Percentiles rank a stretch among this genome's conserved stretches.
phyloP scores from a whole-genome alignment of 2,329 filamentous ascomycete genomes.

The Paracorniculantispora psalliotae region DNA sequence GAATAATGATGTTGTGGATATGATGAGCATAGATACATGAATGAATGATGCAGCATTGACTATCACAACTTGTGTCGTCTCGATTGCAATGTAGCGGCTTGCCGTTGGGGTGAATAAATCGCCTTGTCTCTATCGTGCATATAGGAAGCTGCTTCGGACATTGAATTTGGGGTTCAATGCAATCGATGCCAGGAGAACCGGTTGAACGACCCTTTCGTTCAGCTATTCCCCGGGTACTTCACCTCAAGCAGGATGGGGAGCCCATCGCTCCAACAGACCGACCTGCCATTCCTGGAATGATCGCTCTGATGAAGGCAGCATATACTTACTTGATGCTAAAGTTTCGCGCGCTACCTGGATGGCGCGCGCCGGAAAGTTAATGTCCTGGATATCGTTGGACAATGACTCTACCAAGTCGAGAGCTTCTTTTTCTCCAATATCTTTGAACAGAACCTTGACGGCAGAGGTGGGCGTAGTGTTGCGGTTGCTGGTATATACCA shows the following conservation, averaged over 20 bases:
- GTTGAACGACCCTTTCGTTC: too few species aligned
- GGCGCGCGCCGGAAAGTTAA: slow-evolving; percentile 47
- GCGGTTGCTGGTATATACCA: slow-evolving; percentile 41
- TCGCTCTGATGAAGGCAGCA: slow-evolving; percentile 53
- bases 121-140: too few species aligned
- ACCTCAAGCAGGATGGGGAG: slow-evolving; percentile 24
- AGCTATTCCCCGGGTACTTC: not conserved
- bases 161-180: too few species aligned
- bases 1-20: too few species aligned
- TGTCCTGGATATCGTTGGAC: slow-evolving; percentile 54
- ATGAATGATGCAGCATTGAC: too few species aligned
- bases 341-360: slow-evolving; percentile 39
- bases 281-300: slow-evolving; percentile 63
- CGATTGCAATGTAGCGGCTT: too few species aligned
- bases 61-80: too few species aligned
- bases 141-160: too few species aligned
- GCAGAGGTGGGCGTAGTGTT: slow-evolving; percentile 30
- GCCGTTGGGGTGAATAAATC: too few species aligned
- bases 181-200: too few species aligned
- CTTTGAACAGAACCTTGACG: slow-evolving; percentile 50
- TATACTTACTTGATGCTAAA: slow-evolving; percentile 43
- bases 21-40: too few species aligned
- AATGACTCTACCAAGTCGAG: slow-evolving; percentile 46
- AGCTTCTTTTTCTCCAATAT: slow-evolving; percentile 38
- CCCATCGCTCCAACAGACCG: slow-evolving; percentile 50